These are phyloP conservation scores for Cladobotryum protrusum DNA, from an alignment of 2,329 filamentous ascomycete species.

Conservation along the genomic window DNA sequence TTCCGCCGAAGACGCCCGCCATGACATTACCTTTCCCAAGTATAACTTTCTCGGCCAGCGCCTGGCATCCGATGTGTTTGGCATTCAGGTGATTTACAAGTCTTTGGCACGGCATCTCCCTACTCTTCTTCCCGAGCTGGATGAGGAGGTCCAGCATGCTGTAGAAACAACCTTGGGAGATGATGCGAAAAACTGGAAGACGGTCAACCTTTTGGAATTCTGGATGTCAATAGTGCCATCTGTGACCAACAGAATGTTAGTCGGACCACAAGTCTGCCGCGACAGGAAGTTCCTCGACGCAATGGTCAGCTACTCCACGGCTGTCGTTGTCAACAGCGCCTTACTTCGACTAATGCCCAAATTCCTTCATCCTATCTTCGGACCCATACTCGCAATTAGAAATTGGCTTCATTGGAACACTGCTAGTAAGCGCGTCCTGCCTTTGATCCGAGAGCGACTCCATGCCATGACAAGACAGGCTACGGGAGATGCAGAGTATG, in stretches of 20 bases:
- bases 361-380: slow-evolving; percentile 44
- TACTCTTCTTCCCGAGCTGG: slow-evolving; percentile 33
- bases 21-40: slow-evolving; percentile 29
- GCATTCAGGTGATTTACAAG: slow-evolving; percentile 37
- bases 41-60: slow-evolving; percentile 38
- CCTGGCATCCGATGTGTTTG: slow-evolving; percentile 32
- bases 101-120: slow-evolving; percentile 36
- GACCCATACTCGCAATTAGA: slow-evolving; percentile 36
- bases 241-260: slow-evolving; percentile 38
- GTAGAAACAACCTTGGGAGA: slow-evolving; percentile 30
- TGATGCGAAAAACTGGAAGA: slow-evolving; percentile 30
- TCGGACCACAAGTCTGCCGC: slow-evolving; percentile 32
- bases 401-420: slow-evolving; percentile 43
- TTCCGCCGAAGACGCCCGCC: slow-evolving; percentile 36
- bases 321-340: slow-evolving; percentile 39
- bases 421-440: slow-evolving; percentile 35
- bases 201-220: slow-evolving; percentile 39
- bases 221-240: slow-evolving; percentile 37
- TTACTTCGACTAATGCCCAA: slow-evolving; percentile 41
- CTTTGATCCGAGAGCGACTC: slow-evolving; percentile 45
- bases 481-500: slow-evolving; percentile 32
- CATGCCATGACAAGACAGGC: slow-evolving; percentile 38
- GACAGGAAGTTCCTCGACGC: slow-evolving; percentile 40
- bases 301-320: slow-evolving; percentile 44
- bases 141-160: slow-evolving; percentile 33